These are phyloP conservation scores for Raddia guianensis DNA, from an alignment of 176 grass and related monocot species.

Conservation along the genomic window DNA sequence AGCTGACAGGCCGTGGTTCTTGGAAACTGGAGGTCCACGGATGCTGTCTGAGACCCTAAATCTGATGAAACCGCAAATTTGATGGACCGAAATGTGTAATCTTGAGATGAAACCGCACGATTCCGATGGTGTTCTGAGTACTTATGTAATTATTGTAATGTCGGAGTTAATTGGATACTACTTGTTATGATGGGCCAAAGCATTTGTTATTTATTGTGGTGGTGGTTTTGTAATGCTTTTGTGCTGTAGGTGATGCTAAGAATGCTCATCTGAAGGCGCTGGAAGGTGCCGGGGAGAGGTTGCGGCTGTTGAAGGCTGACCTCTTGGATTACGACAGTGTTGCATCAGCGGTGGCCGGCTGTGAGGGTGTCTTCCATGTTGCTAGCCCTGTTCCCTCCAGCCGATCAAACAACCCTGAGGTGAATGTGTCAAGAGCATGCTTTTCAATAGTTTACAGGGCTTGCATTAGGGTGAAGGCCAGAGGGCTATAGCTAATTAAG, in stretches of 20 bases:
- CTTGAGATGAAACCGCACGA: not conserved
- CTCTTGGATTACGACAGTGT: conserved; percentile 58
- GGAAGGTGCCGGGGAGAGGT: conserved; percentile 51
- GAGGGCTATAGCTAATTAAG: not conserved
- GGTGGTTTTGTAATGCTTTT: no score
- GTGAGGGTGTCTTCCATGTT: conserved; percentile 80
- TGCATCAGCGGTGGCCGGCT: conserved; percentile 50
- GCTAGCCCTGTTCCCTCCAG: conserved; percentile 65
- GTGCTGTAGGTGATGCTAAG: conserved; percentile 59
- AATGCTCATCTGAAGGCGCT: conserved; percentile 65
- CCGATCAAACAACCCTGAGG: conserved; percentile 71
- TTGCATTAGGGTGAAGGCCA: not conserved
- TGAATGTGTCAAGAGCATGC: conserved; percentile 8
- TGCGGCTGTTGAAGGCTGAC: conserved; percentile 71
- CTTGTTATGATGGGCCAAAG: not conserved
- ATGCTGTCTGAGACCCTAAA: not conserved
- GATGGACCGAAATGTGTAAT: not conserved
- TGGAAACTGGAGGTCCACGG: not conserved
- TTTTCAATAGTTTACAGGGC: not conserved
- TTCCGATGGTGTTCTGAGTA: no score
- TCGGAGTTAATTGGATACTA: not conserved
- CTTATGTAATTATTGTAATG: no score
- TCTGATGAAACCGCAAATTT: not conserved
- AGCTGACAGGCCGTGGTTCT: not conserved
- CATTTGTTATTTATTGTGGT: no score